These are phyloP conservation scores for Oehlia diaphana DNA, from an alignment of 192 early-diverging fungal genomes.

Conservation along the genomic window DNA sequence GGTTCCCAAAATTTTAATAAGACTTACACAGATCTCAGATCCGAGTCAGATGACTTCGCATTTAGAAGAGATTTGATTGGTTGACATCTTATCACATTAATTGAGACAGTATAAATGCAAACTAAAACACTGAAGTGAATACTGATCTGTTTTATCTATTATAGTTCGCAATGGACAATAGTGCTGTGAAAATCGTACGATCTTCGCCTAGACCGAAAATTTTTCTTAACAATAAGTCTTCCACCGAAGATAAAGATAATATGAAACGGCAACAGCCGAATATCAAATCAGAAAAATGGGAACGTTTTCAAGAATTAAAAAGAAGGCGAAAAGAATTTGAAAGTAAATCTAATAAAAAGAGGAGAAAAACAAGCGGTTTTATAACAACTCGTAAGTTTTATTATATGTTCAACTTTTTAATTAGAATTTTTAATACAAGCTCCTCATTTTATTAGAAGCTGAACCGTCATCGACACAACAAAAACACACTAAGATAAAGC, in stretches of 20 bases:
- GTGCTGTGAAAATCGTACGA: neutral
- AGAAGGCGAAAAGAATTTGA: constrained; percentile 3
- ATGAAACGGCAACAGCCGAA: too few species aligned
- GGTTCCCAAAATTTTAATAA: too few species aligned
- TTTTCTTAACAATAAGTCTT: neutral
- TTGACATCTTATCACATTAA: too few species aligned
- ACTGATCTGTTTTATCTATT: too few species aligned
- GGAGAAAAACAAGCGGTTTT: neutral
- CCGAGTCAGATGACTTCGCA: too few species aligned
- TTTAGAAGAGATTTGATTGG: too few species aligned
- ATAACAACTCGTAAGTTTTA: neutral
- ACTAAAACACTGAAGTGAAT: too few species aligned
- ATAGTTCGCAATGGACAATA: neutral
- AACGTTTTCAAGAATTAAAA: constrained; percentile 5
- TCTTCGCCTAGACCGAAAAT: neutral
- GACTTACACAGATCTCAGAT: too few species aligned
- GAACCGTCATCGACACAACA: too few species aligned
- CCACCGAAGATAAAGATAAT: neutral
- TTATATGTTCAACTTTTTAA: neutral
- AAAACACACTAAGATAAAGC: neutral
- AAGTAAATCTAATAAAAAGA: neutral
- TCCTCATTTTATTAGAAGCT: neutral
- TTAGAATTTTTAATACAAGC: neutral
- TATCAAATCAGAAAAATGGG: neutral
- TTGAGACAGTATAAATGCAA: too few species aligned